Evolutionary conservation across 2,329 filamentous ascomycete species (phyloP), one percentile per base, ranked within the genome.

Genomic region (Ophiostoma quercus): DNA sequence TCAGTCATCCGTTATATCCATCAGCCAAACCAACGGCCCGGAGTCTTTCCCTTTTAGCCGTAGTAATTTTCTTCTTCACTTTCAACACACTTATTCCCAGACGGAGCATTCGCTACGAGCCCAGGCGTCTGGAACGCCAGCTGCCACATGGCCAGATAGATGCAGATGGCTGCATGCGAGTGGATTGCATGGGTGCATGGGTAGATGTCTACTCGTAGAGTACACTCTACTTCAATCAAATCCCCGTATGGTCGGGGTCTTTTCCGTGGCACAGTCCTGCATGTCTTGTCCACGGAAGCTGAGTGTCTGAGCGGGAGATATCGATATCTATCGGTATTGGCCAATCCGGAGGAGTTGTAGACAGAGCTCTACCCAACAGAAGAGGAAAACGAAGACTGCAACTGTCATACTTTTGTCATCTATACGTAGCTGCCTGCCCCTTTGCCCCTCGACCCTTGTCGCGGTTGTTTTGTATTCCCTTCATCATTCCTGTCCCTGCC

Each of bases 41-140:
- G 51, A 57, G 51, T 57, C 51, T 25, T 57, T 57, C 51, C 51
- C 51, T 57, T 29, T 57, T 57, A 57, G 51, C 51, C 9, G n/a
- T 57, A 57, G 51, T 57, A 22, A 22, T 25, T 3, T 47, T 4
- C 19, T n/a, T 2, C 25, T 29, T 29, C 25, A 29, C 25, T 1
- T 29, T 29, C 25, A 29, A 29, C 25, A 29, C 25, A 29, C 25
- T 29, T 29, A 29, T 29, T 29, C 25, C 25, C 25, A 22, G 19
- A 3, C n/a, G 51, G n/a, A 57, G 51, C 51, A 57, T 57, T 57
- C 51, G 22, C 51, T 29, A 57, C 22, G 51, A 57, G 51, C 51
- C 51, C 51, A 57, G 51, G 51, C 51, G 3, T 12, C 51, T 57
- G 51, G 51, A 57, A 25, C 51, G 51, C 51, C 47, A 8, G n/a